Evolutionary conservation across 2,329 filamentous ascomycete species (phyloP), one percentile per base, ranked within the genome.

Genomic region (Penicillium digitatum): DNA sequence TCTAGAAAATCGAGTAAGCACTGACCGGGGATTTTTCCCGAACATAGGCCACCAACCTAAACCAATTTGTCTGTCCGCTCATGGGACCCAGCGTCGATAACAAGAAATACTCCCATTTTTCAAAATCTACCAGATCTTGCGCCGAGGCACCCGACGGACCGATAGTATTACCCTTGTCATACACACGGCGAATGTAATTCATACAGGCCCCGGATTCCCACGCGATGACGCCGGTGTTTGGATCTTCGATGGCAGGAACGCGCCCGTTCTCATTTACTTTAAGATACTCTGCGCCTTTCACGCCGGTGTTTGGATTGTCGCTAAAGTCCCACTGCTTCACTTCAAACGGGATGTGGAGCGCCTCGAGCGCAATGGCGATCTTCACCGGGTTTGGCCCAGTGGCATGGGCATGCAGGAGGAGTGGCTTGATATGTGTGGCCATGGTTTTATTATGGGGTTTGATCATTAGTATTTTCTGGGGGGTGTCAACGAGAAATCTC

Each of bases 31-130:
- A 20, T 11, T 5, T 3, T 7, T 5, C 14, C n/a, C 20, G 26
- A 3, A 40, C 18, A 42, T 0, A 3, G 29, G 14, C 1, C 3
- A 62, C 62, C 10, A 37, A 70, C 58, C 64, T 63, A 58, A 74
- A 77, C 74, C 74, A 78, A 54, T 74, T 75, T 3, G 62, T 59
- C 60, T 73, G 69, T 22, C 72, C 74, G 48, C 65, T 72, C 73
- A 77, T 76, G 0, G 76, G 76, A 0, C 71, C 76, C 42, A 78
- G 56, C 0, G 72, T 75, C 0, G 69, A 70, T 20, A 78, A 55
- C 22, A 77, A 60, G 55, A 79, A 76, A 56, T 73, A 76, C 47
- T 72, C 72, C 77, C 76, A 78, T 56, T 77, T 78, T 42, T 78
- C 76, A 38, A 77, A 76, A 55, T 77, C 74, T 0, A 77, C 74